Conservation (phyloP, 2,329 filamentous ascomycete genomes). For the Hymenoscyphus scutula region DNA sequence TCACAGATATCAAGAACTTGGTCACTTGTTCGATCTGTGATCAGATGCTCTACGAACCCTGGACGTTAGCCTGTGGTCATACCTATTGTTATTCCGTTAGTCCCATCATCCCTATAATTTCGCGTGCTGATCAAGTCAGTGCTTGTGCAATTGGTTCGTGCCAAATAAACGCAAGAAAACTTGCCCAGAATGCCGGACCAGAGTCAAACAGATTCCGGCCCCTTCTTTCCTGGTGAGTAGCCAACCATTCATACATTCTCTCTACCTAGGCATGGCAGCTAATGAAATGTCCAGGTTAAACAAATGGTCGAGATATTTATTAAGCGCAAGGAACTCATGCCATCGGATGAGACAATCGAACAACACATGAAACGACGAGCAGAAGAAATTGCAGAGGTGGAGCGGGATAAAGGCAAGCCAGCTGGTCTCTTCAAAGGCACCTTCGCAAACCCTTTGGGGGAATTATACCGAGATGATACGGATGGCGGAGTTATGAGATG, state of each 20-base stretch:
- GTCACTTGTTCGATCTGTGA: constrained; percentile 69
- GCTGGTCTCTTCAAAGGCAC: constrained; percentile 63
- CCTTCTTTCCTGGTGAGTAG: constrained; percentile 58
- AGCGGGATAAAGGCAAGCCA: constrained; percentile 53
- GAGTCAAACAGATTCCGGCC: constrained; percentile 57
- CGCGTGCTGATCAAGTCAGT: constrained; percentile 29
- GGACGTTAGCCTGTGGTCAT: constrained; percentile 65
- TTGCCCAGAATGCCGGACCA: constrained; percentile 65
- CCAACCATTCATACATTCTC: not conserved
- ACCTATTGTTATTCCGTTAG: constrained; percentile 68
- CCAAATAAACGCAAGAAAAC: constrained; percentile 55
- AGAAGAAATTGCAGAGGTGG: constrained; percentile 58
- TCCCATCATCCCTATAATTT: constrained; percentile 12
- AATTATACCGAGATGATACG: constrained; percentile 49
- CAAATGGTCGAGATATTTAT: constrained; percentile 64
- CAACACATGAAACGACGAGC: constrained; percentile 56
- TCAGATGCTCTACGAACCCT: constrained; percentile 66
- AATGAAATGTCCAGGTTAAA: constrained; percentile 47
- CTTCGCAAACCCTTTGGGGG: constrained; percentile 21
- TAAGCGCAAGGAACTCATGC: constrained; percentile 57
- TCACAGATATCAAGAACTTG: constrained; percentile 58
- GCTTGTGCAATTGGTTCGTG: constrained; percentile 39
- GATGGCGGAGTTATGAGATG: constrained; percentile 62
- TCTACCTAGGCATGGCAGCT: not conserved
- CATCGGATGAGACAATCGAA: constrained; percentile 59